Base-by-base conservation (phyloP, 352 stramenopile genomes). In the Pelagophyceae sp. region DNA sequence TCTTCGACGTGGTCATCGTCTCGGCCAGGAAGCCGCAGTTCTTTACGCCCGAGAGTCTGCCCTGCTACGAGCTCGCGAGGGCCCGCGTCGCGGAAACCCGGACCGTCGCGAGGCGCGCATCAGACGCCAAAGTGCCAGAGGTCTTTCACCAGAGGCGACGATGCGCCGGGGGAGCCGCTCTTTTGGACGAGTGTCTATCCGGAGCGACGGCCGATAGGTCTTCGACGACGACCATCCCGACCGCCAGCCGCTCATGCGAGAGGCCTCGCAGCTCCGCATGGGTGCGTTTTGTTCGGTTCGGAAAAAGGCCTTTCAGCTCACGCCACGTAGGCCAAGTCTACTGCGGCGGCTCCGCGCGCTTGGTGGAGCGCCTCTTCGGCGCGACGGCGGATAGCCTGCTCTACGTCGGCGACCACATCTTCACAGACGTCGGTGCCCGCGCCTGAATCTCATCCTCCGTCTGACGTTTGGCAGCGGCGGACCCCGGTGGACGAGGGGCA, bases 61-160 rank as follows among this genome's bases (percentile, higher is more conserved):
- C 67, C 17, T 74, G 33, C 67, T 74, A 74, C 67, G 67, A 74
- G 38, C 33, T 74, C 67, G n/a, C n/a, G n/a, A n/a, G n/a, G n/a
- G n/a, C n/a, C n/a, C n/a, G n/a, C n/a, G n/a, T n/a, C n/a, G n/a
- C n/a, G n/a, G n/a, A n/a, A n/a, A n/a, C n/a, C n/a, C n/a, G n/a
- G n/a, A n/a, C n/a, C n/a, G n/a, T n/a, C n/a, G n/a, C n/a, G n/a
- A n/a, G n/a, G n/a, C n/a, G n/a, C n/a, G n/a, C n/a, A n/a, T n/a
- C n/a, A n/a, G n/a, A n/a, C n/a, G n/a, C n/a, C n/a, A n/a, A n/a
- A n/a, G n/a, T n/a, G n/a, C n/a, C n/a, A n/a, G n/a, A n/a, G n/a
- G n/a, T n/a, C n/a, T n/a, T n/a, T n/a, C n/a, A n/a, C n/a, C n/a
- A n/a, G n/a, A n/a, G n/a, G n/a, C n/a, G n/a, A n/a, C n/a, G n/a